A percentile compares a stretch with the other conserved stretches of the same genome.
phyloP scores from a whole-genome alignment of 768 basidiomycete species.

The Lentinula boryana region DNA sequence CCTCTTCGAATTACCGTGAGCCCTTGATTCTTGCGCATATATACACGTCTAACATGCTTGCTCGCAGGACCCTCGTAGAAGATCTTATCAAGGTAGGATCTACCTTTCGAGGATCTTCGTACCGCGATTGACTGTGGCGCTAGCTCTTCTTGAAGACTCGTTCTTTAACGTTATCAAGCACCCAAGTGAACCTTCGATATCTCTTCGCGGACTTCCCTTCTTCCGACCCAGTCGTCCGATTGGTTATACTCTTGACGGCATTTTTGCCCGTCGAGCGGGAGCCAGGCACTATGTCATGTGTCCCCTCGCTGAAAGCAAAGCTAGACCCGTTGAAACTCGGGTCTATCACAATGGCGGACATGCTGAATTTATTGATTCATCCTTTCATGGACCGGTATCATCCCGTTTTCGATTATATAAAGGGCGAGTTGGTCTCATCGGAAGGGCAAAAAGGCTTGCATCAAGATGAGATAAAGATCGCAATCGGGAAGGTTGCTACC shows the following conservation, averaged over 20 bases:
- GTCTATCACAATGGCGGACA: constrained; percentile 53
- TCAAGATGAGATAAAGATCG: constrained; percentile 31
- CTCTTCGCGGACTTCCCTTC: constrained; percentile 67
- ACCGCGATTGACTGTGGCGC: constrained; percentile 9
- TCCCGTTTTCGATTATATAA: constrained; percentile 45
- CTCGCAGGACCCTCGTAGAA: constrained; percentile 44
- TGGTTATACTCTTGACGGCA: constrained; percentile 68
- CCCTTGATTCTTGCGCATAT: constrained; percentile 6
- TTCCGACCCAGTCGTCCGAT: constrained; percentile 51
- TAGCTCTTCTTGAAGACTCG: constrained; percentile 70
- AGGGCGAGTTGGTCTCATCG: constrained; percentile 24
- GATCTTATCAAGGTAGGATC: constrained; percentile 59
- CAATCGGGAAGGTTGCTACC: constrained; percentile 55
- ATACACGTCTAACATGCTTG: background rate
- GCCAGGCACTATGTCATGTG: constrained; percentile 4
- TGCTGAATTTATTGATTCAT: constrained; percentile 57
- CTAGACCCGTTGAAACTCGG: constrained; percentile 50
- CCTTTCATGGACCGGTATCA: constrained; percentile 62
- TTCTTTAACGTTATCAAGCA: constrained; percentile 47
- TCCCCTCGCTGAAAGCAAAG: constrained; percentile 35
- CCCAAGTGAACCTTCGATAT: constrained; percentile 49
- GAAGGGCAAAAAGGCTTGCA: constrained; percentile 36
- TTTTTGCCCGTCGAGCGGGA: constrained; percentile 35
- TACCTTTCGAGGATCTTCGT: background rate
- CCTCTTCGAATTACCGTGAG: constrained; percentile 62